Conservation (phyloP, 768 basidiomycete genomes). For the Lactifluus subvellereus region DNA sequence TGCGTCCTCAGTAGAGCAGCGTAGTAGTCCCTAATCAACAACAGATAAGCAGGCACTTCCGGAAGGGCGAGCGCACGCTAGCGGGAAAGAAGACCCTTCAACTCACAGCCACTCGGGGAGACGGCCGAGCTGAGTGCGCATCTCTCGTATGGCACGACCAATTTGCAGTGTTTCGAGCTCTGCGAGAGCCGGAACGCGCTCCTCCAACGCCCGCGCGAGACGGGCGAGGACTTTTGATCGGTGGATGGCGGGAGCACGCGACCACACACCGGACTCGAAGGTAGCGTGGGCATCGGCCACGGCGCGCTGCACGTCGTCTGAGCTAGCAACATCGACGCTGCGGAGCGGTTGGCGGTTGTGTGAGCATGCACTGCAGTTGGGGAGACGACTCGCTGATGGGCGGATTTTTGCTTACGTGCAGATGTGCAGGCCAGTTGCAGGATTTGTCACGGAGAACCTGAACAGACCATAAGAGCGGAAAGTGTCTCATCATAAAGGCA, state of each 20-base stretch:
- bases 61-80: too few species aligned
- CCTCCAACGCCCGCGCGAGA: slow-evolving; percentile 3
- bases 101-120: slow-evolving; percentile 84
- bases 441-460: slow-evolving; percentile 56
- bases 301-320: slow-evolving; percentile 44
- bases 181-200: slow-evolving; percentile 55
- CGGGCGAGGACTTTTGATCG: slow-evolving; percentile 41
- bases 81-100: background rate
- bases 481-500: background rate
- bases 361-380: background rate
- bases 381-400: background rate
- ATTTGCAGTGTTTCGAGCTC: slow-evolving; percentile 69
- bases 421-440: slow-evolving; percentile 58
- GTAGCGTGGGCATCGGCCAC: slow-evolving; percentile 50
- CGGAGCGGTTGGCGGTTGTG: background rate
- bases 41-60: background rate
- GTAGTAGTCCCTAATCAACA: too few species aligned
- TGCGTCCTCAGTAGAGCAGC: too few species aligned
- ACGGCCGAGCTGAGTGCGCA: slow-evolving; percentile 58
- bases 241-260: slow-evolving; percentile 47
- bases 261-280: slow-evolving; percentile 70
- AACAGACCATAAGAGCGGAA: background rate
- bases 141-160: slow-evolving; percentile 38
- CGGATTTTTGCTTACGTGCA: slow-evolving; percentile 38
- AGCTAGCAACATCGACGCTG: slow-evolving; percentile 52